Percentiles rank a stretch among this genome's conserved stretches.
phyloP scores from a whole-genome alignment of 352 stramenopile species.

The Pythium dissotocum region DNA sequence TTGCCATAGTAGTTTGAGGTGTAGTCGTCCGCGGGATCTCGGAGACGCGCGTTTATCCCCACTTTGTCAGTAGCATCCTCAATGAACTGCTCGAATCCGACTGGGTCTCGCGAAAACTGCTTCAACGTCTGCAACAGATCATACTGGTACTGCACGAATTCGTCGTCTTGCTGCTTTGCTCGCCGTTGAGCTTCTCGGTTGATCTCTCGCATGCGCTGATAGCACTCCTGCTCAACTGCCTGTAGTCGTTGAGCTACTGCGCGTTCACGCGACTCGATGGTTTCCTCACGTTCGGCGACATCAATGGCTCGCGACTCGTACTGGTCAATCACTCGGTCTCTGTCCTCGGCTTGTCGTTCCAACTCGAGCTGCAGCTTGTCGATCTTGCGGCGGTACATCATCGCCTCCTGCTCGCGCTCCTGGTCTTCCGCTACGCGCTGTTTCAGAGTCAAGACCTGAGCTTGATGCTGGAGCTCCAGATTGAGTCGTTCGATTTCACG shows the following conservation, averaged over 20 bases:
- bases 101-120: conserved; percentile 18
- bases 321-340: not conserved
- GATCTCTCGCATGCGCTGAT: conserved; percentile 15
- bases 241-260: conserved; percentile 11
- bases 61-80: not conserved
- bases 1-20: not conserved
- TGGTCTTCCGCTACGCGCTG: not conserved
- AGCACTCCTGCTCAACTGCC: conserved; percentile 18
- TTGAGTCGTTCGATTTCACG: conserved; percentile 1
- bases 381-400: conserved; percentile 5
- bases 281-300: conserved; percentile 15
- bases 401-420: conserved; percentile 3
- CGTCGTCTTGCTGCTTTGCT: conserved; percentile 25
- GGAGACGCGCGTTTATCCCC: not conserved
- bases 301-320: conserved; percentile 17
- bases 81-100: conserved; percentile 1
- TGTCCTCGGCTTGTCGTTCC: not conserved
- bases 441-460: not conserved
- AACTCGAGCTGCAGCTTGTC: conserved; percentile 12
- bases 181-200: conserved; percentile 17
- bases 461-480: not conserved
- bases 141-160: conserved; percentile 8
- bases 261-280: conserved; percentile 13
- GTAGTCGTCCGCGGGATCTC: not conserved
- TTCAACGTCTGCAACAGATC: conserved; percentile 29